A percentile compares a stretch with the other conserved stretches of the same genome.
Conservation (phyloP, 192 early-diverging fungal species). For the Pilobolus umbonatus region DNA sequence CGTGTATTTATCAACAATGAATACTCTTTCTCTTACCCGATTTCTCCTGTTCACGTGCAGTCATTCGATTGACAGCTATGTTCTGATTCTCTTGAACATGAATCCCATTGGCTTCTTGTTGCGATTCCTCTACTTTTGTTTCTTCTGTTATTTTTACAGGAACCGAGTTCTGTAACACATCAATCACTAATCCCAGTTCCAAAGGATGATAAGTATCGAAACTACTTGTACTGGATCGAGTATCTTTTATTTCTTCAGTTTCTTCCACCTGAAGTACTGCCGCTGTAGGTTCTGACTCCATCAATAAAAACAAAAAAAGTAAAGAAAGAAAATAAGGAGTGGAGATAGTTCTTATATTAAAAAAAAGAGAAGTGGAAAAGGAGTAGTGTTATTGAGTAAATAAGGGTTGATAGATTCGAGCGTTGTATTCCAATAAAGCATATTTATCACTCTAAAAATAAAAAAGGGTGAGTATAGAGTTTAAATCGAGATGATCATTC, state of each 20-base stretch:
- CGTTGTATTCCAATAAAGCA: constrained; percentile 5
- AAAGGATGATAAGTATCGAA: constrained; percentile 4
- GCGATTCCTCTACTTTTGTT: background rate
- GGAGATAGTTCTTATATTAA: no score
- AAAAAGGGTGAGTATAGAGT: background rate
- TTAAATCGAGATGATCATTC: background rate
- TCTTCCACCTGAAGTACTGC: background rate
- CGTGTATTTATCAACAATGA: no score
- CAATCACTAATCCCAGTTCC: constrained; percentile 5
- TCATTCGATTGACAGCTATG: constrained; percentile 16
- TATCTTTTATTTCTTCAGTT: background rate
- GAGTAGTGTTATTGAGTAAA: constrained; percentile 1
- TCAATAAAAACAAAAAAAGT: background rate
- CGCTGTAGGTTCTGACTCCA: background rate
- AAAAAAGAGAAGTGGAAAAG: no score
- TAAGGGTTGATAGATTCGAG: background rate
- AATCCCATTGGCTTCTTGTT: background rate
- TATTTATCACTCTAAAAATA: background rate
- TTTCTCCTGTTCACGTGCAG: constrained; percentile 31
- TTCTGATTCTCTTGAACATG: background rate
- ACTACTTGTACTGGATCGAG: constrained; percentile 10
- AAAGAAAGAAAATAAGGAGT: no score
- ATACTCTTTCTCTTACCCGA: no score
- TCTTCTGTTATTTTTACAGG: background rate
- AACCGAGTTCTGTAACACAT: constrained; percentile 1